Evolutionary conservation across 2,329 filamentous ascomycete species (phyloP), one percentile per base, ranked within the genome.

Genomic region (Rasamsonia emersonii): DNA sequence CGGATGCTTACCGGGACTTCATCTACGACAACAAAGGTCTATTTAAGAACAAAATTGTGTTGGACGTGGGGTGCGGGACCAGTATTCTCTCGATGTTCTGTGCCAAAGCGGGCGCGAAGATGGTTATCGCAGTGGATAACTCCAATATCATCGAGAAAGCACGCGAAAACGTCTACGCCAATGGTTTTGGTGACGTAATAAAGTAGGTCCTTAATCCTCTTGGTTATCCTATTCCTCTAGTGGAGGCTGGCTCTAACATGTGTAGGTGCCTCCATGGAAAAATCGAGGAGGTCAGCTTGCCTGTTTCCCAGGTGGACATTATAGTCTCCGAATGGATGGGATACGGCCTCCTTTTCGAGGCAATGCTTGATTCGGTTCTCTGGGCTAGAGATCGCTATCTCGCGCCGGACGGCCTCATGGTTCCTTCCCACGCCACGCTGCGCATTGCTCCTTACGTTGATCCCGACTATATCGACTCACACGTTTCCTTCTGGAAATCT

Each of bases 251-350:
- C 30, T 11, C 15, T 17, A n/a, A n/a, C n/a, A 18, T 15, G 30
- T 24, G 15, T 39, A 68, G 64, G 25, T 86, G 83, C 47, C 67
- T 94, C 29, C 76, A 79, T 42, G 88, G 89, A 21, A 84, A 85
- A 50, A 83, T 95, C 39, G 89, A 96, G 57, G 86, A 95, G 44
- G 82, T 93, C 34, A 69, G 62, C 35, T 70, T 86, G 14, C 86
- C 83, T 1, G 79, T 89, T 5, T 68, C 77, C 33, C 68, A 88
- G 50, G 88, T 95, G 27, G 89, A 96, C 61, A 81, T 96, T 50
- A 94, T 96, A 53, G 80, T 96, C 39, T 93, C 84, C 38, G 88
- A 96, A 59, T 96, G 88, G 88, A 96, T 96, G 88, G 88, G 88
- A 18, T 96, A 96, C 56, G 84, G 80, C 42, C 71, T 95, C 11